Conservation (phyloP, 2,329 filamentous ascomycete genomes). For the Metarhizium album region DNA sequence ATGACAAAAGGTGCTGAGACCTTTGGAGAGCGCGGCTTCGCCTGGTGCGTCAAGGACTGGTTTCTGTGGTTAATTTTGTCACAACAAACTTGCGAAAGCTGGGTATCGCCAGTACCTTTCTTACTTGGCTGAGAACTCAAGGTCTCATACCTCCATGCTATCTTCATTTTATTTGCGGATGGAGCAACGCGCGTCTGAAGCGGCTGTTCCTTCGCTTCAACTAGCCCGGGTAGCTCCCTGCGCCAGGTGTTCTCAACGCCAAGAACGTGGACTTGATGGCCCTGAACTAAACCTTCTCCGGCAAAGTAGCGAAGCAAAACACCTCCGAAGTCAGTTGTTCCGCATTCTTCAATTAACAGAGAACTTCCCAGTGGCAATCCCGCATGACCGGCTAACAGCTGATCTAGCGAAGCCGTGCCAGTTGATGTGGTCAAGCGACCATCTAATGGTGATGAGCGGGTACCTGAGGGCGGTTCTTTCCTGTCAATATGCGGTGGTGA, state of each 20-base stretch:
- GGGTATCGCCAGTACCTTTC: neutral
- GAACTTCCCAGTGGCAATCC: constrained; percentile 75
- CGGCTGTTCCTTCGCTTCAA: constrained; percentile 29
- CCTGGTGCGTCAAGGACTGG: constrained; percentile 6
- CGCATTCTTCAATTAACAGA: constrained; percentile 74
- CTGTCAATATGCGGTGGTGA: constrained; percentile 21
- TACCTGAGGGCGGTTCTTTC: constrained; percentile 32
- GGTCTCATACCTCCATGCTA: constrained; percentile 93
- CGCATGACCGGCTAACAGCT: constrained; percentile 73
- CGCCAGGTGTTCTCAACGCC: constrained; percentile 73
- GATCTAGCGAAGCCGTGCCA: constrained; percentile 76
- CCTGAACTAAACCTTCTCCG: constrained; percentile 85
- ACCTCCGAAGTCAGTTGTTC: constrained; percentile 88
- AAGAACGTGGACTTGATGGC: constrained; percentile 77
- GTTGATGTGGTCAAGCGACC: constrained; percentile 85
- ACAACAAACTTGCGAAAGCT: neutral
- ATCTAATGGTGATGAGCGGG: constrained; percentile 80
- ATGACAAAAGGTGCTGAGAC: constrained; percentile 49
- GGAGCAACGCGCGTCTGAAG: constrained; percentile 27
- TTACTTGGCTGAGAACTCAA: constrained; percentile 44
- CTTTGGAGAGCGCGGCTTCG: constrained; percentile 12
- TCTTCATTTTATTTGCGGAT: constrained; percentile 82
- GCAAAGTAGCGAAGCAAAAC: constrained; percentile 80
- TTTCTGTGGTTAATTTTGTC: neutral
- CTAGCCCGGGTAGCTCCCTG: constrained; percentile 67